Evolutionary conservation across 2,329 filamentous ascomycete species (phyloP), one percentile per base, ranked within the genome.

Genomic region (Aspergillus felis): DNA sequence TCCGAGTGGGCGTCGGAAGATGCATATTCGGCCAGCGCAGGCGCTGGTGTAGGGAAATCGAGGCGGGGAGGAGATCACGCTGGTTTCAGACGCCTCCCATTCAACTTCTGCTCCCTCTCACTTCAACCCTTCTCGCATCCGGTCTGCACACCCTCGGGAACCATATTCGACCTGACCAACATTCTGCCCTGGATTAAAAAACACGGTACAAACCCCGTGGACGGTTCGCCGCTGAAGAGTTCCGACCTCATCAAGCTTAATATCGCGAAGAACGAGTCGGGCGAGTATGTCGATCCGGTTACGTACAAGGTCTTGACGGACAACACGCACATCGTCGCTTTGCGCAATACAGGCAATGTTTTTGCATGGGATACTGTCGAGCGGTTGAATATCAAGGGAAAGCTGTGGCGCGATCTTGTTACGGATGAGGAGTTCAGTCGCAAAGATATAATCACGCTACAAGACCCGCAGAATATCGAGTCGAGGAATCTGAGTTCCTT

Each of bases 301-400:
- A 97, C 92, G 0, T 97, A 90, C 81, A 99, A 99, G 75, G 90
- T 96, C 46, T 91, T 99, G 69, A 99, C 94, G 50, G 92, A 99
- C 73, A 97, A 97, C 75, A 97, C 94, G 3, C 94, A 97, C 74
- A 91, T 99, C 57, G 91, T 97, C 49, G 93, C 92, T 17, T 82
- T 99, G 61, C 83, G 86, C 57, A 89, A 82, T 55, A 93, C 92
- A 57, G 93, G 93, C 51, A 99, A 99, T 75, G 94, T 96, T 4
- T 99, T 97, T 72, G 87, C 92, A 1, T 97, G 89, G 85, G 95
- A 99, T 69, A 99, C 95, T 1, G 86, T 99, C 41, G 91, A 97
- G 76, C 84, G 90, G 66, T 85, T 99, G 78, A 99, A 99, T 74
- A 88, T 99, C 75, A 97, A 97, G 79, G 83, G 91, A 51, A 97